A percentile compares a stretch with the other conserved stretches of the same genome.
Conservation (phyloP, 495 filamentous ascomycete genomes). For the Xylaria acuta region DNA sequence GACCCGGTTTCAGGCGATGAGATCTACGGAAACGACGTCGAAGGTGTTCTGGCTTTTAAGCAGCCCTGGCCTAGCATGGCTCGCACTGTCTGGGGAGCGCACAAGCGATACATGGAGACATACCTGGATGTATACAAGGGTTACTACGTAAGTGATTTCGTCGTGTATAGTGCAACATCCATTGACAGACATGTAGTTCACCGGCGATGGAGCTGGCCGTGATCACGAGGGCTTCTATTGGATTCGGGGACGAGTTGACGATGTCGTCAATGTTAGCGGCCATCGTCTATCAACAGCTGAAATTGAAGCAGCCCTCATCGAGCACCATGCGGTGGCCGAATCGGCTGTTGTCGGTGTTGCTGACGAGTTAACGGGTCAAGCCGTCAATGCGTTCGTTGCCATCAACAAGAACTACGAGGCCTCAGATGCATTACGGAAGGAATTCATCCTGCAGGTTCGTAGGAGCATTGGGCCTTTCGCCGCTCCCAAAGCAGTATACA, state of each 20-base stretch:
- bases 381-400: constrained; percentile 95
- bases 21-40: constrained; percentile 94
- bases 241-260: constrained; percentile 98
- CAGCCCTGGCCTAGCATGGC: constrained; percentile 99
- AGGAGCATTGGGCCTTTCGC: constrained; percentile 98
- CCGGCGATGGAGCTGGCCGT: constrained; percentile 94
- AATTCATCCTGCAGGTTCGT: constrained; percentile 90
- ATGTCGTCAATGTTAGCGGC: constrained; percentile 97
- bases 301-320: constrained; percentile 95
- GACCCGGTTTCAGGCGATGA: constrained; percentile 96
- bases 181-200: constrained; percentile 72
- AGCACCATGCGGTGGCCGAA: constrained; percentile 88
- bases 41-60: constrained; percentile 98
- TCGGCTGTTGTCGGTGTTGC: constrained; percentile 92
- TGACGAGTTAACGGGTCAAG: constrained; percentile 94
- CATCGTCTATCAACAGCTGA: constrained; percentile 97
- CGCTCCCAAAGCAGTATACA: constrained; percentile 89
- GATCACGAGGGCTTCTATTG: constrained; percentile 99
- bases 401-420: constrained; percentile 86
- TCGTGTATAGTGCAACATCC: constrained; percentile 5
- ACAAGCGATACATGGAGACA: constrained; percentile 98
- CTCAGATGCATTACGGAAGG: constrained; percentile 85
- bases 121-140: constrained; percentile 98
- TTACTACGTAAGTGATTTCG: constrained; percentile 77
- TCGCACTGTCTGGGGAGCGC: constrained; percentile 95